phyloP scores from a whole-genome alignment of 2,329 filamentous ascomycete species.

The Tolypocladium guangdongense region DNA sequence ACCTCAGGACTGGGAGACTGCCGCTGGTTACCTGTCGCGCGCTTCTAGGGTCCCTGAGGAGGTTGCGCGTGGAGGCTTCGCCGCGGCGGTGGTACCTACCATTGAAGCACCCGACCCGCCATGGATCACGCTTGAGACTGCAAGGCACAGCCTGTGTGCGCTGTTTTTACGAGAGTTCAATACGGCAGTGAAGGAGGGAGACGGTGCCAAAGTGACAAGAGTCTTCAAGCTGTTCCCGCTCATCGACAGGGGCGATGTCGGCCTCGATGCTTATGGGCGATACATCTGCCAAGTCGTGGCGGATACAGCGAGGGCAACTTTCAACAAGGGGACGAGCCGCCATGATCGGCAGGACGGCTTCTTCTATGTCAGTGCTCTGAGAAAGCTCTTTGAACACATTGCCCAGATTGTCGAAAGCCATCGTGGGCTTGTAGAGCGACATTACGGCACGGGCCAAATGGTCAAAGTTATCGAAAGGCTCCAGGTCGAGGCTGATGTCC shows the following conservation, averaged over 20 bases:
- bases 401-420: constrained; percentile 88
- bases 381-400: constrained; percentile 92
- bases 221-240: constrained; percentile 98
- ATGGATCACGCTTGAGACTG: constrained; percentile 72
- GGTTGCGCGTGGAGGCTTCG: constrained; percentile 79
- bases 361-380: constrained; percentile 86
- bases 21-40: constrained; percentile 77
- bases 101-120: constrained; percentile 92
- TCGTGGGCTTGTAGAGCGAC: constrained; percentile 78
- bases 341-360: constrained; percentile 55
- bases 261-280: constrained; percentile 85
- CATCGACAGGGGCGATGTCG: constrained; percentile 79
- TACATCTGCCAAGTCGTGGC: constrained; percentile 96
- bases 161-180: constrained; percentile 93
- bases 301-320: constrained; percentile 65
- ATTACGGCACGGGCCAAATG: constrained; percentile 92
- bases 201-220: constrained; percentile 78
- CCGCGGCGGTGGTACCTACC: constrained; percentile 84
- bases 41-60: constrained; percentile 70
- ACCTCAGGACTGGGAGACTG: constrained; percentile 96
- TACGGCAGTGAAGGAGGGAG: constrained; percentile 75
- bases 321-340: constrained; percentile 57
- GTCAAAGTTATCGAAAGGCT: constrained; percentile 83
- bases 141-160: constrained; percentile 79
- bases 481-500: constrained; percentile 89